Percentiles rank a stretch among this genome's conserved stretches.
Conservation (phyloP, 371 early-diverging fungal genomes). For the Conidiobolus incongruus region DNA sequence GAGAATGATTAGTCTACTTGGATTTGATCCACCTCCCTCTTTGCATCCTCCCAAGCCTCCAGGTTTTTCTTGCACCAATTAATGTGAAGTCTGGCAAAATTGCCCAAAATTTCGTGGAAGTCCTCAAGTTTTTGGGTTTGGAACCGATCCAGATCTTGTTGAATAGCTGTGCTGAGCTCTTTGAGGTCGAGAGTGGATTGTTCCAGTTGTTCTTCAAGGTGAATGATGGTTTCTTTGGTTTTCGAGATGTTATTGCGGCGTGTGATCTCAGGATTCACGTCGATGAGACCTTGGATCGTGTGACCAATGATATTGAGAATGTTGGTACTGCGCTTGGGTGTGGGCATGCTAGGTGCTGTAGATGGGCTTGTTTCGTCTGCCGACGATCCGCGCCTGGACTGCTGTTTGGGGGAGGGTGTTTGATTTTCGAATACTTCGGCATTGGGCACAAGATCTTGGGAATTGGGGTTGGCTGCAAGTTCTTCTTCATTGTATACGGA, state of each 20-base stretch:
- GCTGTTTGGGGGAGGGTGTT: too few species aligned
- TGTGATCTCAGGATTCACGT: conserved; percentile 81
- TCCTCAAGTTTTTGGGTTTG: conserved; percentile 76
- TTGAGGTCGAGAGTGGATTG: conserved; percentile 40
- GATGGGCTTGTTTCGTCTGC: too few species aligned
- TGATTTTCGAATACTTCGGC: not conserved
- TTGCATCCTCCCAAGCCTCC: conserved; percentile 10
- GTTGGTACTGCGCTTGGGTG: conserved; percentile 13
- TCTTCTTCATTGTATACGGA: conserved; percentile 2
- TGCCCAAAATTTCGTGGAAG: conserved; percentile 50
- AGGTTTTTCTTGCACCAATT: conserved; percentile 34
- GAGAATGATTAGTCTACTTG: too few species aligned
- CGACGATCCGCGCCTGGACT: too few species aligned
- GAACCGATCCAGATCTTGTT: conserved; percentile 73
- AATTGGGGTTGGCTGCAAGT: conserved; percentile 8
- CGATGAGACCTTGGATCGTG: conserved; percentile 69
- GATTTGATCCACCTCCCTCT: conserved; percentile 5
- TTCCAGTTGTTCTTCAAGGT: conserved; percentile 54
- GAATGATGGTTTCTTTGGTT: conserved; percentile 53
- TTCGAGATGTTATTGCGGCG: conserved; percentile 77
- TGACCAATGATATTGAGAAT: conserved; percentile 40
- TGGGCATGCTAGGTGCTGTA: too few species aligned
- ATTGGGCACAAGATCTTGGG: conserved; percentile 7
- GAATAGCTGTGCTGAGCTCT: conserved; percentile 47
- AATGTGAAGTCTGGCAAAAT: conserved; percentile 56